Conservation (phyloP, 768 basidiomycete genomes). For the Trametes maxima region DNA sequence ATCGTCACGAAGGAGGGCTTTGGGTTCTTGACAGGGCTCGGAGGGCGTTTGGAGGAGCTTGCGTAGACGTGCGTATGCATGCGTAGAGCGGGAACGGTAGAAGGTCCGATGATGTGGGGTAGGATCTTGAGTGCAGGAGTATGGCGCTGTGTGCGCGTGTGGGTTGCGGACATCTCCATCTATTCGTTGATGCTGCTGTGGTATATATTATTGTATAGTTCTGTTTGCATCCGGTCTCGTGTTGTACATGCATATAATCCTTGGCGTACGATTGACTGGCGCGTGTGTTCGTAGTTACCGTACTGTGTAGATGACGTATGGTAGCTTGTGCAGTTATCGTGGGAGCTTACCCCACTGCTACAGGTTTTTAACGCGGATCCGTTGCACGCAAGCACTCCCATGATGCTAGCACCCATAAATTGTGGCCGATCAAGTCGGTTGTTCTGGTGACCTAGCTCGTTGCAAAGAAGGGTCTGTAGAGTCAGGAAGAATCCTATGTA, state of each 20-base stretch:
- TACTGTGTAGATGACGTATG: no score
- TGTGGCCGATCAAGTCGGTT: no score
- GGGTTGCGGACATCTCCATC: conserved; percentile 2
- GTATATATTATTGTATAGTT: conserved; percentile 16
- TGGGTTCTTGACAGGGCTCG: conserved; percentile 64
- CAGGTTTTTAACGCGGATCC: no score
- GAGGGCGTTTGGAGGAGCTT: conserved; percentile 53
- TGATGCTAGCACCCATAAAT: no score
- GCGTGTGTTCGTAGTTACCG: no score
- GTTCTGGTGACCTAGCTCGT: no score
- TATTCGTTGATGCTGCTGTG: conserved; percentile 9
- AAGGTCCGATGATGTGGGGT: not conserved
- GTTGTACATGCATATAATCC: conserved; percentile 1
- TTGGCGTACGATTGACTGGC: no score
- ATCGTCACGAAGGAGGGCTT: conserved; percentile 81
- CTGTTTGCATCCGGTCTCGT: not conserved
- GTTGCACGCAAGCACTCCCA: no score
- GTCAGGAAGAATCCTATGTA: no score
- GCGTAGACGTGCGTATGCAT: not conserved
- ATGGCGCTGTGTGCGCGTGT: not conserved
- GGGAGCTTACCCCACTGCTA: no score
- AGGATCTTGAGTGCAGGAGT: not conserved
- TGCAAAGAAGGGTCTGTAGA: no score
- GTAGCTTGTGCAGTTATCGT: no score
- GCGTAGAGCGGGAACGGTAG: not conserved